Conservation (phyloP, 2,329 filamentous ascomycete genomes). For the Microdochium nivale region DNA sequence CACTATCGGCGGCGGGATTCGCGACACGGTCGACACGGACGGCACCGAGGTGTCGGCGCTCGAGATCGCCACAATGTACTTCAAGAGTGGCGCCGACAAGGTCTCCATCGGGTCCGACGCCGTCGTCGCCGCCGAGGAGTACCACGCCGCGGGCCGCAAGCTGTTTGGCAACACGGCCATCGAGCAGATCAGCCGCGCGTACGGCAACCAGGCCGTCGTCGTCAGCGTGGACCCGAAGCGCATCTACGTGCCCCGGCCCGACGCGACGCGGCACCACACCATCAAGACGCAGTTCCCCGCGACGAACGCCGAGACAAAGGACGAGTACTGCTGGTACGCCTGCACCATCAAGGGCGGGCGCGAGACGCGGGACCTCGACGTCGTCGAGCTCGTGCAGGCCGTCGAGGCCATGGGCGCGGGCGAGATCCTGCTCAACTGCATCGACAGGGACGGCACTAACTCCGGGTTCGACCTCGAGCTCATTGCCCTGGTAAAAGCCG, state of each 20-base stretch:
- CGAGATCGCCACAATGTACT: constrained; percentile 93
- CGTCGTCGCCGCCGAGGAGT: constrained; percentile 86
- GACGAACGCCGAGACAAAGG: constrained; percentile 61
- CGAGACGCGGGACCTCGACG: constrained; percentile 89
- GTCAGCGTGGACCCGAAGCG: constrained; percentile 91
- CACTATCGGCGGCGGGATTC: constrained; percentile 91
- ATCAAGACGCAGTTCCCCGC: constrained; percentile 55
- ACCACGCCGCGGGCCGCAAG: constrained; percentile 61
- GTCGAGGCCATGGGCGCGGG: constrained; percentile 95
- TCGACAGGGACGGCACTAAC: constrained; percentile 93
- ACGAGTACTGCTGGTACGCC: constrained; percentile 88
- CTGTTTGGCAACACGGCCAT: constrained; percentile 81
- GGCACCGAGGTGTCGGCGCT: constrained; percentile 80
- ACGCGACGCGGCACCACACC: constrained; percentile 65
- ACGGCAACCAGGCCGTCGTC: constrained; percentile 94
- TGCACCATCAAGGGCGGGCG: constrained; percentile 95
- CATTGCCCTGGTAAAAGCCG: constrained; percentile 77
- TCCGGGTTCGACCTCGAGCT: constrained; percentile 91
- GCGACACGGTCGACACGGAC: constrained; percentile 84
- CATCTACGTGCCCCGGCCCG: constrained; percentile 68
- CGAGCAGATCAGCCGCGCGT: constrained; percentile 87
- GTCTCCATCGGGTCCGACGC: constrained; percentile 95
- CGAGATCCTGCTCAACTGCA: constrained; percentile 94
- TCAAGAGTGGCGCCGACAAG: constrained; percentile 94
- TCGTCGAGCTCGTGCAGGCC: constrained; percentile 76